phyloP scores from a whole-genome alignment of 2,329 filamentous ascomycete species.

The Alternaria incomplexa region DNA sequence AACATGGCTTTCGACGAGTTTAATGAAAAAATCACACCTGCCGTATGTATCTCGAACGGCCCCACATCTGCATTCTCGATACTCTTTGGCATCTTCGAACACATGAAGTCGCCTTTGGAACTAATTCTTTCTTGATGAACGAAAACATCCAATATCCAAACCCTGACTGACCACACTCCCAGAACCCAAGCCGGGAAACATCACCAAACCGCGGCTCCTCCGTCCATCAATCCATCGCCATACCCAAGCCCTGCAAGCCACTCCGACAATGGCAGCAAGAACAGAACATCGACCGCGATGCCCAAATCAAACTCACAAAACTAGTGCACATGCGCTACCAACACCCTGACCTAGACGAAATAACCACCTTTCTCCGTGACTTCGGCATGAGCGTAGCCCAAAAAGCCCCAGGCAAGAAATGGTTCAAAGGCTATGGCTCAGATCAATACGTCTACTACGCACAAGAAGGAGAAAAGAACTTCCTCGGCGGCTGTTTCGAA shows the following conservation, averaged over 20 bases:
- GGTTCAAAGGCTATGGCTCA: conserved; percentile 66
- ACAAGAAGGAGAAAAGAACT: conserved; percentile 57
- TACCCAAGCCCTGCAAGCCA: conserved; percentile 43
- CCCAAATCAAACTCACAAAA: conserved; percentile 57
- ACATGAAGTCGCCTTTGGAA: neutral
- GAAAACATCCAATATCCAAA: neutral
- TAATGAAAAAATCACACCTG: conserved; percentile 40
- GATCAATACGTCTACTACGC: conserved; percentile 67
- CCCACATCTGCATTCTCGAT: conserved; percentile 20
- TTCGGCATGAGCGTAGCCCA: conserved; percentile 46
- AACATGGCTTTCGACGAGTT: conserved; percentile 41
- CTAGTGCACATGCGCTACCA: conserved; percentile 62
- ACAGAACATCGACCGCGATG: conserved; percentile 50
- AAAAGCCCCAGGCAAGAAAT: conserved; percentile 51
- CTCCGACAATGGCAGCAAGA: conserved; percentile 48
- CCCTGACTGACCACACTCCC: neutral
- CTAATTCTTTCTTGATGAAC: neutral
- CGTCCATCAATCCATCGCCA: conserved; percentile 48
- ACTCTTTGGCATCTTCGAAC: neutral
- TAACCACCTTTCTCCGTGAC: conserved; percentile 53
- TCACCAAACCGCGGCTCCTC: conserved; percentile 52
- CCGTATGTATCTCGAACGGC: conserved; percentile 26
- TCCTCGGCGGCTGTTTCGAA: conserved; percentile 64
- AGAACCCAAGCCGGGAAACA: conserved; percentile 41
- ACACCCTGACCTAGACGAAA: conserved; percentile 57